These are phyloP conservation scores for Suillus paluster DNA, from an alignment of 768 basidiomycete species.

Conservation along the genomic window DNA sequence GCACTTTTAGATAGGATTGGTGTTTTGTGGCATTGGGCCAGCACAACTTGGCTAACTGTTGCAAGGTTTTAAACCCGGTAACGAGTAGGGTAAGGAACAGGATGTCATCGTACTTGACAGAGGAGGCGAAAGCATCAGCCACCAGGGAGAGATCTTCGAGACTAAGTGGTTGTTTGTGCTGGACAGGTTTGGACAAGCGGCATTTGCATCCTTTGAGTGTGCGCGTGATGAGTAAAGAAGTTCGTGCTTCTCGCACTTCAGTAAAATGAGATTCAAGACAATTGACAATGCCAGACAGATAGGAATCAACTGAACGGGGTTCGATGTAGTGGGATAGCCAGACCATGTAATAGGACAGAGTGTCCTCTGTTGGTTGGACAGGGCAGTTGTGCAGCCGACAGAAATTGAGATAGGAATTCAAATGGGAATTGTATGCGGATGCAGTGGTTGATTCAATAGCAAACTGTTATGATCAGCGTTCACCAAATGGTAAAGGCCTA, in stretches of 20 bases:
- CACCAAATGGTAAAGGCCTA: too few relatives aligned
- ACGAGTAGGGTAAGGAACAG: constrained; percentile 36
- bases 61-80: constrained; percentile 29
- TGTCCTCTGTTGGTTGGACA: constrained; percentile 41
- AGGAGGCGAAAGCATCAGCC: too few relatives aligned
- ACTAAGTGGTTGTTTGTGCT: too few relatives aligned
- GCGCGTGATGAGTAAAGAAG: too few relatives aligned
- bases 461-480: too few relatives aligned
- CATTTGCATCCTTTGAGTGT: too few relatives aligned
- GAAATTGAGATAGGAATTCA: constrained; percentile 45
- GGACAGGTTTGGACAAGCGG: too few relatives aligned
- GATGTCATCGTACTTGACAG: constrained; percentile 16
- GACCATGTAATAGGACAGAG: constrained; percentile 39
- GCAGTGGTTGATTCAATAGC: constrained; percentile 23
- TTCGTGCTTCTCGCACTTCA: constrained; percentile 23
- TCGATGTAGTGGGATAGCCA: constrained; percentile 43
- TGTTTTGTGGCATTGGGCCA: constrained; percentile 22
- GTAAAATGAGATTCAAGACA: constrained; percentile 36
- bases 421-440: constrained; percentile 34
- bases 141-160: too few relatives aligned
- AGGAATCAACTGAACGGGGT: constrained; percentile 38
- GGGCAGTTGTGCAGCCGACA: constrained; percentile 34
- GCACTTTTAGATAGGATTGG: constrained; percentile 22
- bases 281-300: constrained; percentile 44
- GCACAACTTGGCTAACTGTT: constrained; percentile 32